Base-by-base conservation (phyloP, 73 alveolate genomes). In the Stentor roeselii region DNA sequence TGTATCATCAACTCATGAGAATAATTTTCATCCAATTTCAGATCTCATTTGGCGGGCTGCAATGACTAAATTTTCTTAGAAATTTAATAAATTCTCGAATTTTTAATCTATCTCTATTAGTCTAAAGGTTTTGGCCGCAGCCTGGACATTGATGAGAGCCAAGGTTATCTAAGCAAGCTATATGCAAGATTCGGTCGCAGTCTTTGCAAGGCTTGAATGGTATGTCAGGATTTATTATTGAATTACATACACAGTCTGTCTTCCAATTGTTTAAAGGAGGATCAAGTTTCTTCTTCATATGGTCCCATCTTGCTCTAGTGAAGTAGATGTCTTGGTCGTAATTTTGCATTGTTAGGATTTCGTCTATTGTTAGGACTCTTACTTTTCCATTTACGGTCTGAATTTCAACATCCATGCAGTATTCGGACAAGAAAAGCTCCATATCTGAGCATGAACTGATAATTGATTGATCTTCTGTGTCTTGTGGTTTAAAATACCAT, bases 171-270 rank as follows among this genome's bases (percentile, higher is more conserved):
- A 50, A 21, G 21, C 67, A 50, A 6, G 6, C 67, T 11, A 50
- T 21, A 50, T 50, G 67, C 21, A 50, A 50, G 21, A 50, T 50
- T 21, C 67, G 6, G 21, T 50, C 67, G 21, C 67, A 50, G 6
- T 11, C 67, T 50, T 6, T 11, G 67, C 67, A 50, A 50, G 6
- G 67, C 67, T 50, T 50, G 21, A 50, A 67, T 67, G 14, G 50
- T 21, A 32, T 67, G 34, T 67, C 80, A 27, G 80, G 80, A 67
- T 67, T 67, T 67, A 67, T 67, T 67, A 67, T 67, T 2, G 80
- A 67, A 21, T 67, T 67, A 32, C 80, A 67, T 1, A 67, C 34
- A 34, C 80, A 67, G 42, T 67, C 37, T 40, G n/a, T 67, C 34
- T 67, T 67, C 80, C 80, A 67, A 21, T 30, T 27, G 34, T 21